These are phyloP conservation scores for Recurvomyces mirabilis DNA, from an alignment of 495 filamentous ascomycete genomes.

Conservation along the genomic window DNA sequence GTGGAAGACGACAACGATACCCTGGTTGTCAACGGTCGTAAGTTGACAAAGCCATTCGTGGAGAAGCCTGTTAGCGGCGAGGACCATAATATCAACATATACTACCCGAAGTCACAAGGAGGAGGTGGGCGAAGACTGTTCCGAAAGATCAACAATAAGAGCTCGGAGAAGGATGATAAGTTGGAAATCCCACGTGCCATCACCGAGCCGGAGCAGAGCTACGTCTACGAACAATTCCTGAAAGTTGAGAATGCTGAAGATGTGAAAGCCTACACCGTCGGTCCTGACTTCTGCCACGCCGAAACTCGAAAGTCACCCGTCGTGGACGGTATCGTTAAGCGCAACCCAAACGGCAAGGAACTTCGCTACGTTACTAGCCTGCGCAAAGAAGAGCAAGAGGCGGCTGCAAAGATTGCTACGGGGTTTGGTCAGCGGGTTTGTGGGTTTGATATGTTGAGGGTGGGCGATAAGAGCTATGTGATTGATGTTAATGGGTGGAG, in stretches of 20 bases:
- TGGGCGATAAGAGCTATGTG: conserved; percentile 81
- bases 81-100: conserved; percentile 97
- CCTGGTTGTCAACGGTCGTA: conserved; percentile 70
- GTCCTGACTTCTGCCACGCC: conserved; percentile 85
- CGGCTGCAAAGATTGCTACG: conserved; percentile 79
- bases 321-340: conserved; percentile 87
- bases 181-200: conserved; percentile 67
- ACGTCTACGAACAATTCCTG: conserved; percentile 94
- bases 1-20: conserved; percentile 79
- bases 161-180: conserved; percentile 75
- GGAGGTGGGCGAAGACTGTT: conserved; percentile 88
- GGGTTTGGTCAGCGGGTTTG: conserved; percentile 93
- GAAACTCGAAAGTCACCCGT: conserved; percentile 96
- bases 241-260: conserved; percentile 93
- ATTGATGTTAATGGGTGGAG: conserved; percentile 99
- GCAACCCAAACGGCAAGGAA: conserved; percentile 95
- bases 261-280: conserved; percentile 97
- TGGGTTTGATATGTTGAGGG: conserved; percentile 88
- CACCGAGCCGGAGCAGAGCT: conserved; percentile 66
- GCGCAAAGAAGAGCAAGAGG: conserved; percentile 65
- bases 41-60: conserved; percentile 87
- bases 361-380: conserved; percentile 86
- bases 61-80: conserved; percentile 98
- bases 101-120: conserved; percentile 74
- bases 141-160: conserved; percentile 95